Evolutionary conservation across 805 yeast genomes (phyloP).

Genomic region (Candida xiaguanensis): DNA sequence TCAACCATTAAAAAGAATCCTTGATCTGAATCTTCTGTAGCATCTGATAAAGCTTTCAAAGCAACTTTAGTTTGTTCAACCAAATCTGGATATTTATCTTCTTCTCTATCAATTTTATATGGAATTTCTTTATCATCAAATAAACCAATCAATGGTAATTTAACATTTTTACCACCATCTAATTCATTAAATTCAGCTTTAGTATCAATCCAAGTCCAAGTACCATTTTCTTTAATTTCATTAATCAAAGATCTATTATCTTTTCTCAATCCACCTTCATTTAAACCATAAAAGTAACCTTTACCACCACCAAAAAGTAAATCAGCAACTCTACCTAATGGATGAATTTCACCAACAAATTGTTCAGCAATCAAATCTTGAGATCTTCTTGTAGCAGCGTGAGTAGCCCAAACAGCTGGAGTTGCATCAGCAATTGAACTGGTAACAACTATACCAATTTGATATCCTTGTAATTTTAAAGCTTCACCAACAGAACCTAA

Average conservation of each 20-base stretch:
- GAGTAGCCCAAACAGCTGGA: constrained; percentile 84
- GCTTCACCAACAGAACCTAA: constrained; percentile 90
- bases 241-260: constrained; percentile 66
- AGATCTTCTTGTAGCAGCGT: constrained; percentile 67
- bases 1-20: constrained; percentile 86
- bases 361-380: constrained; percentile 86
- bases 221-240: constrained; percentile 45
- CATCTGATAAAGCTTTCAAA: constrained; percentile 58
- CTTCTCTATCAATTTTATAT: constrained; percentile 73
- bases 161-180: constrained; percentile 54
- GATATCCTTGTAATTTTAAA: constrained; percentile 71
- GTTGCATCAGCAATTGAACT: constrained; percentile 92
- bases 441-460: constrained; percentile 87
- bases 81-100: constrained; percentile 62
- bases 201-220: constrained; percentile 59
- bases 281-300: constrained; percentile 66
- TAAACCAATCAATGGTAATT: constrained; percentile 73
- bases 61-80: constrained; percentile 78
- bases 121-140: constrained; percentile 78
- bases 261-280: constrained; percentile 60
- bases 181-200: constrained; percentile 54
- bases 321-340: constrained; percentile 76
- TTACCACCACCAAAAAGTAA: constrained; percentile 90
- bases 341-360: constrained; percentile 67
- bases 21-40: constrained; percentile 66